These are phyloP conservation scores for Cucurbita maxima DNA, from an alignment of 306 rosid species.

Conservation along the genomic window DNA sequence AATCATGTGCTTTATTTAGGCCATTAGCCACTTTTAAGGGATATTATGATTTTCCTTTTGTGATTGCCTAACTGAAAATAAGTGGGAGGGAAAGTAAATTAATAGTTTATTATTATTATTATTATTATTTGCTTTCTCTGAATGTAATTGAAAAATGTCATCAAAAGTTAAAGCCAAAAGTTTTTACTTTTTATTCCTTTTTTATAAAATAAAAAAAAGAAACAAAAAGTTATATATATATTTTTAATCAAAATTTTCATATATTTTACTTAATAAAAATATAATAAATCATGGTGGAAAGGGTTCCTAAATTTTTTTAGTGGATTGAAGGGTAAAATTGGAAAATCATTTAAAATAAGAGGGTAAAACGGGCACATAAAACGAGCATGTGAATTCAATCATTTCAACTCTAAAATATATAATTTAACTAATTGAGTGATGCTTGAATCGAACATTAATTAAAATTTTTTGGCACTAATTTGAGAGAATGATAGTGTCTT, in stretches of 20 bases:
- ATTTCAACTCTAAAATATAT: no score
- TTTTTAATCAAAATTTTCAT: neutral
- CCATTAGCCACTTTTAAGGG: neutral
- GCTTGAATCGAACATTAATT: no score
- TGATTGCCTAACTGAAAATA: neutral
- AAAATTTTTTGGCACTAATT: no score
- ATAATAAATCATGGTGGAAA: no score
- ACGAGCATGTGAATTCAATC: no score
- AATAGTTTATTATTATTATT: neutral
- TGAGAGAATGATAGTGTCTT: slow-evolving; percentile 16
- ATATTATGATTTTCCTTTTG: slow-evolving; percentile 1
- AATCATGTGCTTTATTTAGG: neutral
- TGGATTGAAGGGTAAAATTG: no score
- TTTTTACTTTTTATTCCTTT: neutral
- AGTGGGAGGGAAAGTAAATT: neutral
- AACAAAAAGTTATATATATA: neutral
- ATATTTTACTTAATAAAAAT: neutral
- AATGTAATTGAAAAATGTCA: neutral
- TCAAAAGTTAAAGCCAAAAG: neutral
- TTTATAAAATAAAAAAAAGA: neutral
- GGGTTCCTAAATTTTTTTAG: no score
- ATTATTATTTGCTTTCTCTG: neutral
- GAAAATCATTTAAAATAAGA: no score
- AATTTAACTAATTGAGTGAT: no score
- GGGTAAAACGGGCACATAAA: no score